Percentiles rank a stretch among this genome's conserved stretches.
Evolutionary conservation across 306 rosid species (phyloP).

Genomic region (Rosa persica): DNA sequence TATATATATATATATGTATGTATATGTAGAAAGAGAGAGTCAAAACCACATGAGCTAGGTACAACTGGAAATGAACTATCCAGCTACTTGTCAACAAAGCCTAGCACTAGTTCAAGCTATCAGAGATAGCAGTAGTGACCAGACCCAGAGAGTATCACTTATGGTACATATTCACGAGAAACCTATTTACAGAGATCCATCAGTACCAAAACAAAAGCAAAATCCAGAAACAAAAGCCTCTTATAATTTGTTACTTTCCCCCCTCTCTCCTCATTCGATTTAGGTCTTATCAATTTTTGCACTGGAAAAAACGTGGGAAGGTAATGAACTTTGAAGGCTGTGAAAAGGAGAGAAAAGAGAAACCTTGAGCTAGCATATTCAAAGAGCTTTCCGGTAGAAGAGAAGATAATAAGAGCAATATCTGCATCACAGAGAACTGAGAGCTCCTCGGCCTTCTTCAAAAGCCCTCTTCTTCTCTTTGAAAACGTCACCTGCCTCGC

Average conservation of each 20-base stretch:
- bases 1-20: too few relatives aligned
- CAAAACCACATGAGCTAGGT: neutral
- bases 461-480: slow-evolving; percentile 80
- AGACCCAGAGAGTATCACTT: neutral
- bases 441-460: slow-evolving; percentile 94
- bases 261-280: neutral
- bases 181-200: neutral
- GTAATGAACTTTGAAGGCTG: neutral
- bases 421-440: slow-evolving; percentile 94
- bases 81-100: slow-evolving; percentile 2
- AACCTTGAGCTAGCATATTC: slow-evolving; percentile 83
- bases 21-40: neutral
- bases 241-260: neutral
- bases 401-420: slow-evolving; percentile 77
- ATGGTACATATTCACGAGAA: neutral
- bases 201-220: neutral
- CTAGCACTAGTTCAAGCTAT: neutral
- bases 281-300: neutral
- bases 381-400: slow-evolving; percentile 82
- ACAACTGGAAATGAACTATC: neutral
- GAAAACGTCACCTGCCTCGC: slow-evolving; percentile 97
- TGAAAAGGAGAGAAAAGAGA: neutral
- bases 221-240: neutral
- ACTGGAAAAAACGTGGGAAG: neutral
- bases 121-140: neutral